These are phyloP conservation scores for Penicillium sp. DNA, from an alignment of 2,329 filamentous ascomycete species.

Conservation along the genomic window DNA sequence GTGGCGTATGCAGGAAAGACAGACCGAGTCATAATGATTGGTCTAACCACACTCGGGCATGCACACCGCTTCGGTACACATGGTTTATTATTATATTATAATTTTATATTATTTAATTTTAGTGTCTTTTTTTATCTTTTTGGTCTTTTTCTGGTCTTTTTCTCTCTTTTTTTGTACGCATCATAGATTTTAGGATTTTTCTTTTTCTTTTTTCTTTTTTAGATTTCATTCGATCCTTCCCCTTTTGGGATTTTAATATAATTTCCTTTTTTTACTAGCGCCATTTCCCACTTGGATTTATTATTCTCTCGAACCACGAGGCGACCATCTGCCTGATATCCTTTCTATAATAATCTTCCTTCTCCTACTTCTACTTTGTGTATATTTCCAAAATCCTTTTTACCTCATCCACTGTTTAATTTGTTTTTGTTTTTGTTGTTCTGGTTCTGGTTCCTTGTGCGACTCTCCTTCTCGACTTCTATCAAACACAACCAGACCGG, in stretches of 20 bases:
- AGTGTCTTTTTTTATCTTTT: neutral
- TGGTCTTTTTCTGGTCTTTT: too few relatives aligned
- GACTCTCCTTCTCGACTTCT: constrained; percentile 11
- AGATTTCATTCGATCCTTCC: constrained; percentile 16
- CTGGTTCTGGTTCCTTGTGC: constrained; percentile 1
- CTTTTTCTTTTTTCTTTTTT: constrained; percentile 11
- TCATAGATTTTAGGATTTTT: constrained; percentile 10
- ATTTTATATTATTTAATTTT: neutral
- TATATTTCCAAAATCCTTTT: neutral
- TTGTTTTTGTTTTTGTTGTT: constrained; percentile 9
- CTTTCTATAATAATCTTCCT: constrained; percentile 43
- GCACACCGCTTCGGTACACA: constrained; percentile 9
- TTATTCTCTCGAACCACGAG: constrained; percentile 14
- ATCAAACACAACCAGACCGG: constrained; percentile 8
- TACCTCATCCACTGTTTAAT: constrained; percentile 2
- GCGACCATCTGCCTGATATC: constrained; percentile 35
- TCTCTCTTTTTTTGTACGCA: too few relatives aligned
- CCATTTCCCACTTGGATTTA: neutral
- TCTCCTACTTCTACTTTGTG: constrained; percentile 1
- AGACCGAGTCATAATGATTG: constrained; percentile 3
- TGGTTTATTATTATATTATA: neutral
- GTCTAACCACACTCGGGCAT: neutral
- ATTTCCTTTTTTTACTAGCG: constrained; percentile 5
- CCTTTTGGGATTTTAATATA: constrained; percentile 9
- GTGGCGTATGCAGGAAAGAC: constrained; percentile 7